Evolutionary conservation across 768 basidiomycete genomes (phyloP), one percentile per base, ranked within the genome.

Genomic region (Boletus vermiculosoides): DNA sequence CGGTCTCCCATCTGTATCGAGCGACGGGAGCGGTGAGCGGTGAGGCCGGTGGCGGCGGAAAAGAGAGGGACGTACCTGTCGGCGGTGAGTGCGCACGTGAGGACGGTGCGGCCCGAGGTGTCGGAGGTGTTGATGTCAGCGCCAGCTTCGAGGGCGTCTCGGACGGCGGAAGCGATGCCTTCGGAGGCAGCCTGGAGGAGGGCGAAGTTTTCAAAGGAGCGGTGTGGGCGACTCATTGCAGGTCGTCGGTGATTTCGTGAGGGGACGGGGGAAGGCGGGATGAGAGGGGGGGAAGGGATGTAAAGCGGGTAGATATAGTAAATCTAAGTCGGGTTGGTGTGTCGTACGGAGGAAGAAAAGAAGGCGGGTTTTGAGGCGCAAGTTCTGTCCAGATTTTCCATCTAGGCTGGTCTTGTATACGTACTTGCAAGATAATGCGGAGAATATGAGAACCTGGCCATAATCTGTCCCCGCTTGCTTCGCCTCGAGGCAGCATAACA

Each of bases 51-150:
- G 44, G 31, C 34, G 56, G 36, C 15, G 55, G 58, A 51, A 11
- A 12, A 8, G 25, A 16, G 3, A n/a, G 25, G 20, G 51, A 58
- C 82, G 58, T 66, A 89, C 88, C 85, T 77, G 67, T 88, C 83
- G 25, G 88, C 89, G 13, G 87, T 85, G 59, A 91, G 79, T 11
- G 84, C 84, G 63, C 84, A 86, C 62, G 87, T 85, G 42, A 91
- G 71, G 18, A 83, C 77, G 7, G 84, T 86, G 55, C 85, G 79
- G 13, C 88, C 87, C 1, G 75, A 72, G 22, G 73, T 70, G 70
- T 89, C 87, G 46, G 82, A 74, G 41, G 81, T 79, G 65, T 91
- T 90, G 51, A 90, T 78, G 68, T 89, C 85, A 9, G 86, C 87
- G 41, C 85, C 87, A 39, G 76, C 71, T 9, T 74, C 73, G 54